Evolutionary conservation across 345 rosid genomes (phyloP), one percentile per base, ranked within the genome.

Genomic region (Salix caprea): DNA sequence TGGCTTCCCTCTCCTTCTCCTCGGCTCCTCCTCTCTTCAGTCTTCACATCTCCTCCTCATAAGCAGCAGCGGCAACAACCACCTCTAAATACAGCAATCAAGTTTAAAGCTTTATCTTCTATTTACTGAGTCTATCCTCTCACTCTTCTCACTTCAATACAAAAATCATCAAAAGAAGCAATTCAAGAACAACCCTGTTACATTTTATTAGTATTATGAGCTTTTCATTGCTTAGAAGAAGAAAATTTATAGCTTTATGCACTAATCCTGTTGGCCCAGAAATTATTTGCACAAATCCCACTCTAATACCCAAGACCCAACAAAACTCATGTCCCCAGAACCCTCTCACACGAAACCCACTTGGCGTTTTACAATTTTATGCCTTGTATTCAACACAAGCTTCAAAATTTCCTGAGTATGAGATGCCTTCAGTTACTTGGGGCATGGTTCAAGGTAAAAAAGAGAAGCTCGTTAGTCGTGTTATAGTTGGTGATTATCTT

Each of bases 401-500:
- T 65, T 84, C 90, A 10, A 93, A 93, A 82, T 93, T 86, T 80
- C 91, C 94, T 3, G 98, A 93, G 40, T 93, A 95, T 80, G 92
- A 93, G 80, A 93, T 93, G 97, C 99, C 99, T 39, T 86, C 97
- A 3, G 99, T 95, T 77, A 91, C 98, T 32, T 95, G 98, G 97
- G 97, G 94, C 40, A 93, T 91, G 13, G 85, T 95, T 30, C 98
- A 91, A 82, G 97, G 99, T 21, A 94, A 84, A 73, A 95, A 89
- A 71, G 96, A 93, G 37, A 91, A 89, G 81, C 91, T 95, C 14
- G 94, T 95, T 36, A 90, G 89, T 74, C 96, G 99, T 32, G 99
- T 95, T 44, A 93, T 91, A 85, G 90, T 95, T 44, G 89, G 92
- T 76, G 99, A 95, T 81, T 93, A 88, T 75, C 91, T 95, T 54